Conservation (phyloP, 2,329 filamentous ascomycete species). For the Cercospora zeae-maydis region DNA sequence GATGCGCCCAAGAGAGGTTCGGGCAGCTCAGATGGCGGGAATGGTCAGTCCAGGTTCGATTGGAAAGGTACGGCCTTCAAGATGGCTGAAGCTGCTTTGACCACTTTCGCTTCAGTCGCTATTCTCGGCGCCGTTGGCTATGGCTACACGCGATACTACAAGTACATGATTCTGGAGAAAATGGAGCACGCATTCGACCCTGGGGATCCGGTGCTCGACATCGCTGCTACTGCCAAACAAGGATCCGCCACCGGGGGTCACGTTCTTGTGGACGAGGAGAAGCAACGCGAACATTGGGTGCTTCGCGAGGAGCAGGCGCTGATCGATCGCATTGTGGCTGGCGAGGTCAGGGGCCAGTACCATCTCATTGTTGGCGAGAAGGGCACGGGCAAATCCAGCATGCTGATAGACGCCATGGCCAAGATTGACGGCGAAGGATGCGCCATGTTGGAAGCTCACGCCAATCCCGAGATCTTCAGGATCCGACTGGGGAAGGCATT, state of each 20-base stretch:
- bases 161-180: conserved; percentile 83
- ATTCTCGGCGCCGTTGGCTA: conserved; percentile 61
- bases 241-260: conserved; percentile 25
- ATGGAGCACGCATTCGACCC: conserved; percentile 89
- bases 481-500: conserved; percentile 58
- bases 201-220: conserved; percentile 68
- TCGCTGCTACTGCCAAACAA: conserved; percentile 53
- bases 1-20: conserved; percentile 14
- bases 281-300: conserved; percentile 73
- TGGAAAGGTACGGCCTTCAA: conserved; percentile 45
- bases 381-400: conserved; percentile 92
- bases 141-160: conserved; percentile 61
- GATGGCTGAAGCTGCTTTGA: conserved; percentile 52
- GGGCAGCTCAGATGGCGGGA: conserved; percentile 10
- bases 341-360: conserved; percentile 73
- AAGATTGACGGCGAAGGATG: conserved; percentile 85
- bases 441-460: conserved; percentile 94
- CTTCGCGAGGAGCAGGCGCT: conserved; percentile 73
- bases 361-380: conserved; percentile 92
- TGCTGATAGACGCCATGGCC: conserved; percentile 93
- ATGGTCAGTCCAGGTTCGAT: conserved; percentile 18
- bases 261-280: conserved; percentile 34
- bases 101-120: conserved; percentile 50
- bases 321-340: conserved; percentile 79
- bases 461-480: conserved; percentile 91